A percentile compares a stretch with the other conserved stretches of the same genome.
phyloP scores from a whole-genome alignment of 2,329 filamentous ascomycete genomes.

The Pyrenochaeta sp. region DNA sequence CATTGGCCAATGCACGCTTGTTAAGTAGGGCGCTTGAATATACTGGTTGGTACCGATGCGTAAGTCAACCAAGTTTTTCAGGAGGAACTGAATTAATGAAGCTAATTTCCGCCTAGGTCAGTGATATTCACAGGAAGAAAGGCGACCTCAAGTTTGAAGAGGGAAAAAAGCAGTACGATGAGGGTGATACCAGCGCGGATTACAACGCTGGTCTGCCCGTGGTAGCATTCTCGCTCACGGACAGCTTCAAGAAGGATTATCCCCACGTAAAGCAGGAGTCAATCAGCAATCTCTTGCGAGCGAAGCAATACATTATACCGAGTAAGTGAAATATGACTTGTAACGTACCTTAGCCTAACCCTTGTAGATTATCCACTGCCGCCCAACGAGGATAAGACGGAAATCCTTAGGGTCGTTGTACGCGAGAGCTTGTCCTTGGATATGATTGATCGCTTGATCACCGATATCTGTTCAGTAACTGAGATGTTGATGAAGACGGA shows the following conservation, averaged over 20 bases:
- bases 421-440: constrained; percentile 75
- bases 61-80: constrained; percentile 2
- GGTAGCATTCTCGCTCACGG: constrained; percentile 71
- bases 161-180: constrained; percentile 54
- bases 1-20: constrained; percentile 69
- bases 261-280: constrained; percentile 71
- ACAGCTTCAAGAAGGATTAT: constrained; percentile 65
- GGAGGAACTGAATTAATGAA: constrained; percentile 1
- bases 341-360: constrained; percentile 20
- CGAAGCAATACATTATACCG: constrained; percentile 75
- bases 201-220: constrained; percentile 73
- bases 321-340: constrained; percentile 53
- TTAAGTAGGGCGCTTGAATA: constrained; percentile 70
- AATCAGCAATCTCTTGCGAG: constrained; percentile 68
- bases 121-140: constrained; percentile 70
- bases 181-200: constrained; percentile 61
- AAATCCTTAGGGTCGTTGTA: constrained; percentile 73
- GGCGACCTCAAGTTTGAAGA: constrained; percentile 55
- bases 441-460: constrained; percentile 68
- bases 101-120: constrained; percentile 50
- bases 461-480: constrained; percentile 68
- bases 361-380: constrained; percentile 69
- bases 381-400: constrained; percentile 66
- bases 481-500: constrained; percentile 67
- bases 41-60: constrained; percentile 50